Evolutionary conservation across 2,329 filamentous ascomycete species (phyloP), one percentile per base, ranked within the genome.

Genomic region (Colletotrichum limetticola): DNA sequence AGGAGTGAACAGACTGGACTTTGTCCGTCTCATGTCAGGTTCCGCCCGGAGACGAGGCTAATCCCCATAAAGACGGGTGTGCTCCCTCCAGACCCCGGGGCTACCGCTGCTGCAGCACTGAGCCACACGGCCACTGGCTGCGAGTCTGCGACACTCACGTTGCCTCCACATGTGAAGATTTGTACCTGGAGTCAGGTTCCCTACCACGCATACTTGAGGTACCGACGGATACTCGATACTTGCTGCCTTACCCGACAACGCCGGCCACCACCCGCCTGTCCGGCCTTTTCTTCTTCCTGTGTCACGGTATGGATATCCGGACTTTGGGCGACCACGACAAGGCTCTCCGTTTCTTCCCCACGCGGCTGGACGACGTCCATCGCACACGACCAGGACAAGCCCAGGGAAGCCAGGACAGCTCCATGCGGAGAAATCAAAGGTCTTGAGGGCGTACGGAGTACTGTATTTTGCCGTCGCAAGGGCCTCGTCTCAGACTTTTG

Each of bases 211-310:
- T 42, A 19, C 16, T 42, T 19, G 37, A 42, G 37, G 37, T 42
- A 42, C 37, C 37, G 14, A 42, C 37, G 37, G 37, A 42, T 42
- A 42, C 37, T 16, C 16, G 37, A 42, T 42, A 19, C 37, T 16
- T 42, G 37, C 37, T 42, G 37, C 37, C 37, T 42, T 19, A 42
- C 37, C 22, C 30, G 53, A 42, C 52, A 12, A 66, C 19, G 32
- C 32, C 63, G 53, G 52, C 60, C 49, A 37, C 14, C 37, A 42
- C 37, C 67, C 30, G 5, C 62, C 24, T 42, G 32, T 49, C 55
- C 67, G 67, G 62, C 49, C n/a, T 66, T 58, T 59, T 69, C n/a
- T 35, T 49, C 49, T 65, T 65, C 19, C 62, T 65, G 32, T 52
- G 49, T 28, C 62, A 56, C 30, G 62, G 49, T 37, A 26, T 42